Conservation (phyloP, 768 basidiomycete species). For the Lyophyllum semitale region DNA sequence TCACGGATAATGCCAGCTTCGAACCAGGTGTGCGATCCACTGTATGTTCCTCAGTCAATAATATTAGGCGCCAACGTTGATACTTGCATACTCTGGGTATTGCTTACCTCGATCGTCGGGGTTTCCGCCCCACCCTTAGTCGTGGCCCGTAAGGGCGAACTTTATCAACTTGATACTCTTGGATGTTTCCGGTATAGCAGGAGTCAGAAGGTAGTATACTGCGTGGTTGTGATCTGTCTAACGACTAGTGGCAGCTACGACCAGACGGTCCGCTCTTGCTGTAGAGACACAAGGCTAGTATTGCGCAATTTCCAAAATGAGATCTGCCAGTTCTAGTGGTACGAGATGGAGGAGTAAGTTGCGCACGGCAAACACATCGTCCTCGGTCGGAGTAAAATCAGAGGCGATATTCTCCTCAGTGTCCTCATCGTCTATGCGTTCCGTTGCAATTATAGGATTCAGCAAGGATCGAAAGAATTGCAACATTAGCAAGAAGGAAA, state of each 20-base stretch:
- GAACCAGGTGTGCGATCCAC: conserved; percentile 34
- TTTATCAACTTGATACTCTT: conserved; percentile 20
- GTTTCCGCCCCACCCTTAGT: conserved; percentile 36
- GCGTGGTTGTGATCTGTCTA: conserved; percentile 9
- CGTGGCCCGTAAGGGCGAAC: conserved; percentile 20
- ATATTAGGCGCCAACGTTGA: neutral
- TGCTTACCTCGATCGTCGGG: conserved; percentile 17
- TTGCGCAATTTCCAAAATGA: conserved; percentile 25
- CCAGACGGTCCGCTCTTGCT: neutral
- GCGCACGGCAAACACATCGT: conserved; percentile 21
- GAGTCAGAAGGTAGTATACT: conserved; percentile 21
- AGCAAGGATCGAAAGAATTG: neutral
- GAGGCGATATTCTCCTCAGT: too few species aligned
- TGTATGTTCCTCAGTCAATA: conserved; percentile 24
- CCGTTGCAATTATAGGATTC: neutral
- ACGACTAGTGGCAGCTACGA: conserved; percentile 21
- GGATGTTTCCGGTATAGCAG: conserved; percentile 12
- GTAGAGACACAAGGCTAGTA: conserved; percentile 27
- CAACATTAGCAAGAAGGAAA: too few species aligned
- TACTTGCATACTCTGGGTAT: neutral
- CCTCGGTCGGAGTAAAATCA: neutral
- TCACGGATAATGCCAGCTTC: conserved; percentile 30
- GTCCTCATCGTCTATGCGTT: neutral
- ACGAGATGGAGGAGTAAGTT: conserved; percentile 15
- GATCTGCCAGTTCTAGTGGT: conserved; percentile 28